phyloP scores from a whole-genome alignment of 176 grass and related monocot species.

The Zea luxurians region DNA sequence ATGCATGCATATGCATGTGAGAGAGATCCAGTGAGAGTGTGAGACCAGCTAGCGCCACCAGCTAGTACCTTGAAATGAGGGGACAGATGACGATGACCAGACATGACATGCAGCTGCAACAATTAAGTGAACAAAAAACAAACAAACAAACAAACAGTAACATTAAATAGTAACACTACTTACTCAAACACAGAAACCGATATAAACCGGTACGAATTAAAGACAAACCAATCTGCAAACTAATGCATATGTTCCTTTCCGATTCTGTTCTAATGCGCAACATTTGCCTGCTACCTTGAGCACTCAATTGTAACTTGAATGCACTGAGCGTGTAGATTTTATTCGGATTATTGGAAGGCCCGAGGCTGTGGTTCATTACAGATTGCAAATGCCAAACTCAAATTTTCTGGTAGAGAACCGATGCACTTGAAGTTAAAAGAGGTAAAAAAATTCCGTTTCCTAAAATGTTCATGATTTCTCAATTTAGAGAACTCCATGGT shows the following conservation, averaged over 20 bases:
- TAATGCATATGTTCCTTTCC: slow-evolving; percentile 43
- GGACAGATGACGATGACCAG: no score
- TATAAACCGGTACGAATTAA: no score
- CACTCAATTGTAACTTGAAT: slow-evolving; percentile 1
- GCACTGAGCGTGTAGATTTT: neutral
- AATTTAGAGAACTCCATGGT: slow-evolving; percentile 27
- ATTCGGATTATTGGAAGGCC: slow-evolving; percentile 68
- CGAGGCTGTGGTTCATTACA: slow-evolving; percentile 81
- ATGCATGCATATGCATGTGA: no score
- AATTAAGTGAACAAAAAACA: no score
- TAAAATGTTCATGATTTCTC: neutral
- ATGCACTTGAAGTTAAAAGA: slow-evolving; percentile 68
- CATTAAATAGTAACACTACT: no score
- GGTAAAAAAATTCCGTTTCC: slow-evolving; percentile 41
- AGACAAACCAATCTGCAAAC: neutral
- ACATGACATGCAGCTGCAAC: no score
- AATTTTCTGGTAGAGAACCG: slow-evolving; percentile 58
- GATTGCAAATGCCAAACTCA: slow-evolving; percentile 76
- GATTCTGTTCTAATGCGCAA: slow-evolving; percentile 54
- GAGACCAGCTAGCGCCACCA: no score
- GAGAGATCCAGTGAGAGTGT: no score
- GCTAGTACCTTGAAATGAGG: no score
- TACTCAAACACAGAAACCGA: no score
- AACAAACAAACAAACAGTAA: no score
- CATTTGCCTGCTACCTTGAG: slow-evolving; percentile 7